Conservation (phyloP, 352 stramenopile genomes). For the Nothophytophthora sp. region DNA sequence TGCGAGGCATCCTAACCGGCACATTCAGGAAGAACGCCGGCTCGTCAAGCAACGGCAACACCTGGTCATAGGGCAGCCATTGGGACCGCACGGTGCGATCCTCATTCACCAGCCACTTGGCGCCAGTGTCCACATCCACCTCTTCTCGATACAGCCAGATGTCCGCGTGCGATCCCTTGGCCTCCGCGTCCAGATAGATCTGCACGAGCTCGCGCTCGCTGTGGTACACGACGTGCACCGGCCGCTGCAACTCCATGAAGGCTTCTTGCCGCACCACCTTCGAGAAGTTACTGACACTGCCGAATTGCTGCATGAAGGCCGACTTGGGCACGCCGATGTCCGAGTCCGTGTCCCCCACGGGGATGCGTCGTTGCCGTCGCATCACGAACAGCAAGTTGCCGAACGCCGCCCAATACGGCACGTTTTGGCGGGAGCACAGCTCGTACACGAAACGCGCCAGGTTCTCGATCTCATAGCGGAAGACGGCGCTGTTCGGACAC, state of each 20-base stretch:
- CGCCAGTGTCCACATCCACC: slow-evolving; percentile 25
- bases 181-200: slow-evolving; percentile 53
- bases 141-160: slow-evolving; percentile 81
- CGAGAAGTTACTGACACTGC: slow-evolving; percentile 59
- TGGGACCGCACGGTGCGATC: slow-evolving; percentile 75
- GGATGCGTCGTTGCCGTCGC: slow-evolving; percentile 58
- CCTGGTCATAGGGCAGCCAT: slow-evolving; percentile 61
- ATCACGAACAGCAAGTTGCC: slow-evolving; percentile 80
- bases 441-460: slow-evolving; percentile 69
- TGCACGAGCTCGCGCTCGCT: slow-evolving; percentile 63
- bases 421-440: slow-evolving; percentile 41
- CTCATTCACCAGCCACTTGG: slow-evolving; percentile 63
- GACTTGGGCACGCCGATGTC: slow-evolving; percentile 72
- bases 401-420: slow-evolving; percentile 76
- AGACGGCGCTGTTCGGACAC: slow-evolving; percentile 67
- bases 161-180: slow-evolving; percentile 63
- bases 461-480: slow-evolving; percentile 70
- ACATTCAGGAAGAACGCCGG: slow-evolving; percentile 54
- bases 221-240: slow-evolving; percentile 56
- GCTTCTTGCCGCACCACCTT: slow-evolving; percentile 41
- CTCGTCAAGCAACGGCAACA: slow-evolving; percentile 52
- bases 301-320: slow-evolving; percentile 51
- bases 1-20: slow-evolving; percentile 48
- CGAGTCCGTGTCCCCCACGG: slow-evolving; percentile 77
- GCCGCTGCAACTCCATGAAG: slow-evolving; percentile 41